Conservation (phyloP, 1,139 yeast genomes). For the Pichia sp. region DNA sequence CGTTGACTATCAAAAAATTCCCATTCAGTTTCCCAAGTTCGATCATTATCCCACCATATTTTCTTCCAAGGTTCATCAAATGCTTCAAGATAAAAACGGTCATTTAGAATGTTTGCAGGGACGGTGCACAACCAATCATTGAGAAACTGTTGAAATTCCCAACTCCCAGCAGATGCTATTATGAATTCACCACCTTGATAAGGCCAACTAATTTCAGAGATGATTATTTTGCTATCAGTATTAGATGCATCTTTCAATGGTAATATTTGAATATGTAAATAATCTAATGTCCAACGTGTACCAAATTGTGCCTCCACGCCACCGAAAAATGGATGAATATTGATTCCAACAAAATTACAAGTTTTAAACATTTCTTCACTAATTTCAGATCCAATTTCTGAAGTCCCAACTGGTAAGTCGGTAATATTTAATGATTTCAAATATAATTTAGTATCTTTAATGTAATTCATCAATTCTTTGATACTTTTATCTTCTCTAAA, state of each 20-base stretch:
- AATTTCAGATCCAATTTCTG: slow-evolving; percentile 46
- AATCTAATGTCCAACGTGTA: slow-evolving; percentile 49
- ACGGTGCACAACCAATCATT: slow-evolving; percentile 48
- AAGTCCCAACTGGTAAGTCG: slow-evolving; percentile 48
- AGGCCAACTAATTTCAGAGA: slow-evolving; percentile 38
- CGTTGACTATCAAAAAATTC: slow-evolving; percentile 52
- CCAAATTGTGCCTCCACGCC: slow-evolving; percentile 49
- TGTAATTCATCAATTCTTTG: slow-evolving; percentile 29
- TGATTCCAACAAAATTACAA: slow-evolving; percentile 57
- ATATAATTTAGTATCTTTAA: background rate
- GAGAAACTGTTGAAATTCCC: slow-evolving; percentile 43
- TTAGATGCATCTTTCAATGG: slow-evolving; percentile 23
- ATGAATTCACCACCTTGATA: slow-evolving; percentile 44
- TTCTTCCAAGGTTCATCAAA: slow-evolving; percentile 70
- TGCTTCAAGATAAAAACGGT: slow-evolving; percentile 51
- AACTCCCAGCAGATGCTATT: slow-evolving; percentile 40
- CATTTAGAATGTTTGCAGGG: slow-evolving; percentile 8
- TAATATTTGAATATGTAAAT: slow-evolving; percentile 37
- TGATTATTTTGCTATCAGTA: slow-evolving; percentile 58
- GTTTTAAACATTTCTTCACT: slow-evolving; percentile 32
- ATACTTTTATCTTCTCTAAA: slow-evolving; percentile 45
- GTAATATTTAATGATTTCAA: slow-evolving; percentile 27
- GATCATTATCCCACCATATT: slow-evolving; percentile 41
- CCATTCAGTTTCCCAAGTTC: slow-evolving; percentile 66
- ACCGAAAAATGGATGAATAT: slow-evolving; percentile 63